Evolutionary conservation across 139 green algal genomes (phyloP).

Genomic region (Chlorella ohadii): DNA sequence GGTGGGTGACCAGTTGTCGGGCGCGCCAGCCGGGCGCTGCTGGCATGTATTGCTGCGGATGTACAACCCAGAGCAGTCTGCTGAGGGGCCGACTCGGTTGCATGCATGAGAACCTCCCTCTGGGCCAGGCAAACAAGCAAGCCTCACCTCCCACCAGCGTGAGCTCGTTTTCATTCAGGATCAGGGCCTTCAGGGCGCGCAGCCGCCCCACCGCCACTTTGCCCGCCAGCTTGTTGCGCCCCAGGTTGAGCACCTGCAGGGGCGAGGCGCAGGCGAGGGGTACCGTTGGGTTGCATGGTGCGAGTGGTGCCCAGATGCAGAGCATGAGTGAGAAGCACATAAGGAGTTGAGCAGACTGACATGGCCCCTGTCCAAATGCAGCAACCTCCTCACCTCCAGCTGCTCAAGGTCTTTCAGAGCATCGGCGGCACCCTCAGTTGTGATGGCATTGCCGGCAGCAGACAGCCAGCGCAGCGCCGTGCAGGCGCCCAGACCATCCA

Average conservation of each 20-base stretch:
- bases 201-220: slow-evolving; percentile 48
- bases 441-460: slow-evolving; percentile 17
- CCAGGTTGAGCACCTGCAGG: slow-evolving; percentile 51
- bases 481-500: slow-evolving; percentile 20
- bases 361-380: too few species aligned
- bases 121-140: too few species aligned
- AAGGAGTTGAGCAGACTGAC: too few species aligned
- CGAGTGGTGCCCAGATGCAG: too few species aligned
- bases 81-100: background rate
- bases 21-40: too few species aligned
- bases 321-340: too few species aligned
- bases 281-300: background rate
- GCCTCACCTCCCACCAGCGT: slow-evolving; percentile 29
- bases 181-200: slow-evolving; percentile 41
- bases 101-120: too few species aligned
- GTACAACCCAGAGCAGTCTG: too few species aligned
- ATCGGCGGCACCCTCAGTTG: background rate
- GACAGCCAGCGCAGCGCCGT: slow-evolving; percentile 43
- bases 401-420: slow-evolving; percentile 10
- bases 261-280: background rate
- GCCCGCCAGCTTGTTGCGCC: slow-evolving; percentile 39
- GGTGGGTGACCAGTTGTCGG: too few species aligned
- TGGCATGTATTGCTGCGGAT: too few species aligned
- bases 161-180: slow-evolving; percentile 53
- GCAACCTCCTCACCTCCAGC: slow-evolving; percentile 29